Percentiles rank a stretch among this genome's conserved stretches.
These are phyloP conservation scores for Flueggea neowawraea DNA, from an alignment of 441 rosid species.

Conservation along the genomic window DNA sequence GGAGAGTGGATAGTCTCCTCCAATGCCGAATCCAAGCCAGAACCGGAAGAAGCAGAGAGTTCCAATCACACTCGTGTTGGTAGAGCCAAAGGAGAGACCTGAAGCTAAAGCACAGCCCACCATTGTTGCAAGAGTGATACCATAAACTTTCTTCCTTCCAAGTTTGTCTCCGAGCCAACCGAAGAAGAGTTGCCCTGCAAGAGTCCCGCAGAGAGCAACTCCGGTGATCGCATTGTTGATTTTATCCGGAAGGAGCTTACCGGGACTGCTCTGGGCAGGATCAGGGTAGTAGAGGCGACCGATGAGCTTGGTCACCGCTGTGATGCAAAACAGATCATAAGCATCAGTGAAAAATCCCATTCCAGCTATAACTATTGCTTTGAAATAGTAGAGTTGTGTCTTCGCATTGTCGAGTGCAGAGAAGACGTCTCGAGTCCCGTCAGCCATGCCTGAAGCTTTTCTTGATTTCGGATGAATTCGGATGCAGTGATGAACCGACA, in stretches of 20 bases:
- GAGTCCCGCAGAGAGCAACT: background rate
- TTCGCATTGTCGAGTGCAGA: background rate
- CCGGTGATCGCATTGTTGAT: background rate
- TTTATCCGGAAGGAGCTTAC: background rate
- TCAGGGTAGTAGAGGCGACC: background rate
- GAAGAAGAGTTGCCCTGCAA: background rate
- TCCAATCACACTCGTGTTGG: background rate
- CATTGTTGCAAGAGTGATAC: background rate
- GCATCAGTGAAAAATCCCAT: background rate
- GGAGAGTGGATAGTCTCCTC: background rate
- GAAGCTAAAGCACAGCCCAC: background rate
- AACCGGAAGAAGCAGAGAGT: background rate
- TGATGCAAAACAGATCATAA: background rate
- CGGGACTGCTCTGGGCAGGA: background rate
- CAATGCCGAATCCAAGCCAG: background rate
- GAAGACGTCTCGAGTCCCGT: background rate
- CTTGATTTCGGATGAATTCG: background rate
- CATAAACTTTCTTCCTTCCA: conserved; percentile 3
- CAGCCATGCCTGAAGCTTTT: background rate
- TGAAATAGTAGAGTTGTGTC: background rate
- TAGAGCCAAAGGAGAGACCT: background rate
- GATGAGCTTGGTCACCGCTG: background rate
- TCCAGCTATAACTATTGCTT: background rate
- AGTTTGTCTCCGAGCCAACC: background rate
- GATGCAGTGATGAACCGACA: background rate